Conservation (phyloP, 2,329 filamentous ascomycete species). For the Aspergillus aculeatinus region DNA sequence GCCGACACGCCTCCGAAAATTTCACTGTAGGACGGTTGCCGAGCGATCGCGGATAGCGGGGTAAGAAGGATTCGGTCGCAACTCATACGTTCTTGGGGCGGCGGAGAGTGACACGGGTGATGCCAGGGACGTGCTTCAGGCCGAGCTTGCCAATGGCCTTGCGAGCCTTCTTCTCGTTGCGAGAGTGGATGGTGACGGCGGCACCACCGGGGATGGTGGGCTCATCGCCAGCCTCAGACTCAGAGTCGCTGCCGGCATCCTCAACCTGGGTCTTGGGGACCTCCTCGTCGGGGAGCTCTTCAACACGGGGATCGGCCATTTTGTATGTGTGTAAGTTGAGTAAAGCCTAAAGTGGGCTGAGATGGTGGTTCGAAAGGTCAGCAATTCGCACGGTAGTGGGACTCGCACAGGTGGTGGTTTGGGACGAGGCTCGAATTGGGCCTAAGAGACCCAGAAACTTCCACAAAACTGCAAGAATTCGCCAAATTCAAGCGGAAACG, state of each 20-base stretch:
- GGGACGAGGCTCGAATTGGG: constrained; percentile 15
- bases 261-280: constrained; percentile 81
- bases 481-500: constrained; percentile 22
- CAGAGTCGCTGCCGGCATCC: constrained; percentile 56
- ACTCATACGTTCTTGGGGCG: constrained; percentile 93
- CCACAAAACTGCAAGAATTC: constrained; percentile 24
- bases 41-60: constrained; percentile 14
- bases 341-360: constrained; percentile 22
- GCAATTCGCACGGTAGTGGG: constrained; percentile 16
- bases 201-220: constrained; percentile 76
- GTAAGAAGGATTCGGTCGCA: constrained; percentile 12
- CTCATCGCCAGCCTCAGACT: constrained; percentile 56
- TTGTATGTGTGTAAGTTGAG: constrained; percentile 37
- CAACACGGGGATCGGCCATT: constrained; percentile 97
- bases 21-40: constrained; percentile 1
- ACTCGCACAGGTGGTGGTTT: constrained; percentile 12
- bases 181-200: constrained; percentile 88
- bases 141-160: constrained; percentile 99
- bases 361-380: constrained; percentile 17
- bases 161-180: constrained; percentile 99
- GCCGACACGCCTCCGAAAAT: background rate
- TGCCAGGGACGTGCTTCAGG: constrained; percentile 91
- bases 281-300: constrained; percentile 90
- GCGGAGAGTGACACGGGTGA: constrained; percentile 96
- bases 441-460: constrained; percentile 22